These are phyloP conservation scores for Acanthamoeba healyi DNA, from an alignment of 208 protist genomes.

Conservation along the genomic window DNA sequence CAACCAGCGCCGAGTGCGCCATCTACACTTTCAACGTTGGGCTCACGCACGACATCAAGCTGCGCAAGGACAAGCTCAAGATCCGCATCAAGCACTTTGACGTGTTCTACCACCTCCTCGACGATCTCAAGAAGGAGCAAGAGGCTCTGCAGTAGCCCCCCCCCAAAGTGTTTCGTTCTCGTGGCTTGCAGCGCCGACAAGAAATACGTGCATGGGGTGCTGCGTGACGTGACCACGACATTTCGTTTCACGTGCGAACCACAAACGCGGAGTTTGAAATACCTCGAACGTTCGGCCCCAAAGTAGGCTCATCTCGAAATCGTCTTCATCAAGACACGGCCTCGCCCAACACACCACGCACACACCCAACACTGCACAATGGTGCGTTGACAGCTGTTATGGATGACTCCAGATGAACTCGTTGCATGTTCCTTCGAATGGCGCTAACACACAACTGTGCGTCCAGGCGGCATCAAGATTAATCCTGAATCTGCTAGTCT, in stretches of 20 bases:
- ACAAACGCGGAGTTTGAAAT: neutral
- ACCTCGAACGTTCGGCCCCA: neutral
- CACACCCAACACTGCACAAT: neutral
- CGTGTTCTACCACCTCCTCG: constrained; percentile 73
- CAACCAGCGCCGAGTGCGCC: constrained; percentile 38
- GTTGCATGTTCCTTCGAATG: neutral
- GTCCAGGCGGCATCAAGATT: constrained; percentile 19
- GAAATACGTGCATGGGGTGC: too few relatives aligned
- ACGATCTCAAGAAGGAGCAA: constrained; percentile 71
- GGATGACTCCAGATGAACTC: neutral
- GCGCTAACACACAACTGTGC: neutral
- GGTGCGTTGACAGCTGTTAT: neutral
- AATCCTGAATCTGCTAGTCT: constrained; percentile 52
- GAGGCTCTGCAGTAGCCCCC: neutral
- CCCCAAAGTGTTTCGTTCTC: too few relatives aligned
- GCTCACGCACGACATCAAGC: constrained; percentile 37
- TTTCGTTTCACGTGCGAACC: too few relatives aligned
- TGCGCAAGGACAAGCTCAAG: constrained; percentile 48
- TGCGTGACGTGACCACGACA: too few relatives aligned
- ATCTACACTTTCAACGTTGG: constrained; percentile 75
- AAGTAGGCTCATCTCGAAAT: too few relatives aligned
- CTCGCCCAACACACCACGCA: neutral
- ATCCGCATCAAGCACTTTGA: constrained; percentile 54
- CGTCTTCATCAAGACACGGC: neutral
- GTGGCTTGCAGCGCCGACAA: too few relatives aligned